Evolutionary conservation across 2,329 filamentous ascomycete species (phyloP).

Genomic region (Xenoacremonium recifei): DNA sequence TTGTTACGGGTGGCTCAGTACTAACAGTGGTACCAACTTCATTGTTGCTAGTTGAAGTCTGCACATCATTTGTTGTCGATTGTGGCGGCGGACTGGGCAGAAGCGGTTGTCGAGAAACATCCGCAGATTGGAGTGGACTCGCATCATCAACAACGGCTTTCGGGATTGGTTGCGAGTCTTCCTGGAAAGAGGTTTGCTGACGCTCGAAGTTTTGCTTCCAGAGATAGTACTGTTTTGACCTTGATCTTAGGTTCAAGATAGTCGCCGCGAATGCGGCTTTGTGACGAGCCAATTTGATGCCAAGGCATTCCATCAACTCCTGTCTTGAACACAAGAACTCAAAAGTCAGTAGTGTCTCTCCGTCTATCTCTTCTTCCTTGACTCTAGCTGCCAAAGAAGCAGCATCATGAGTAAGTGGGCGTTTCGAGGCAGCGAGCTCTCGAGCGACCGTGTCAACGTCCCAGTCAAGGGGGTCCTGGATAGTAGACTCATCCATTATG

Average conservation of each 20-base stretch:
- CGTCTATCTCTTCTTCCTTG: constrained; percentile 62
- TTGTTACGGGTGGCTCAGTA: no score
- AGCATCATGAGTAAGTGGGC: constrained; percentile 51
- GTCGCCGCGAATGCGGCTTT: constrained; percentile 56
- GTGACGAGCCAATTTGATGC: constrained; percentile 56
- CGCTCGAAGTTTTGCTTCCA: constrained; percentile 26
- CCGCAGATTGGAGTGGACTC: no score
- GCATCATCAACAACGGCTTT: no score
- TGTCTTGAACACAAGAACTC: constrained; percentile 49
- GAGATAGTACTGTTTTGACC: constrained; percentile 48
- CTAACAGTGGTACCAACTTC: no score
- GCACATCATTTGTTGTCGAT: not conserved
- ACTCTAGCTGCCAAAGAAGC: constrained; percentile 53
- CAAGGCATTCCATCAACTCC: constrained; percentile 53
- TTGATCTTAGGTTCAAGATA: constrained; percentile 53
- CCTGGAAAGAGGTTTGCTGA: constrained; percentile 10
- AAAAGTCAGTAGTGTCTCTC: constrained; percentile 59
- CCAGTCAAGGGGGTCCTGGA: constrained; percentile 73
- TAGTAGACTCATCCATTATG: constrained; percentile 26
- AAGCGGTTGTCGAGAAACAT: no score
- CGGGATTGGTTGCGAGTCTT: no score
- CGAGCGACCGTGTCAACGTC: constrained; percentile 63
- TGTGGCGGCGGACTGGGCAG: no score
- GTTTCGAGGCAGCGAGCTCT: constrained; percentile 58
- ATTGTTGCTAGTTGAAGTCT: not conserved